phyloP scores from a whole-genome alignment of 1,139 yeast genomes.

The Diutina pseudorugosa region DNA sequence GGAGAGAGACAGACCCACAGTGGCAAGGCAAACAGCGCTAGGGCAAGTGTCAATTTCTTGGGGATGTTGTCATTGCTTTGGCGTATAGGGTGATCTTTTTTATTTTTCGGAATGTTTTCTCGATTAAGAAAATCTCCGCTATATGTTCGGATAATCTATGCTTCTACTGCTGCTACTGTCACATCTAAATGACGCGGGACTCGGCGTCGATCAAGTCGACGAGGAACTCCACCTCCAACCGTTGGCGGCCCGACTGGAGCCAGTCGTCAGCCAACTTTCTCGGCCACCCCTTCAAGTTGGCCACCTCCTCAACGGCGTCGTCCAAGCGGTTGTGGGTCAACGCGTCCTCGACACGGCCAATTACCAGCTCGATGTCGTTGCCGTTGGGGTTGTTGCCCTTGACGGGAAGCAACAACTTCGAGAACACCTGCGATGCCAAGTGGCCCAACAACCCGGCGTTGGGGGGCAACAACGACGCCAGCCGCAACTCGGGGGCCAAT shows the following conservation, averaged over 20 bases:
- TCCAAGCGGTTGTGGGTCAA: slow-evolving; percentile 70
- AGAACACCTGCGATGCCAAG: slow-evolving; percentile 64
- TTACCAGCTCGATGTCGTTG: slow-evolving; percentile 75
- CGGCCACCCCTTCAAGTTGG: slow-evolving; percentile 87
- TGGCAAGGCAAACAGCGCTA: no score
- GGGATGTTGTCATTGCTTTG: no score
- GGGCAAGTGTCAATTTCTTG: no score
- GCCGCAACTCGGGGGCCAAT: slow-evolving; percentile 76
- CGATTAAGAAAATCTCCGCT: no score
- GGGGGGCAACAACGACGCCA: slow-evolving; percentile 82
- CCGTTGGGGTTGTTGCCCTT: slow-evolving; percentile 52
- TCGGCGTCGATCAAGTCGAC: slow-evolving; percentile 34
- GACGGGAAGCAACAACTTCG: slow-evolving; percentile 57
- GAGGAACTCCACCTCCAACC: slow-evolving; percentile 78
- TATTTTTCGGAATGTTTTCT: no score
- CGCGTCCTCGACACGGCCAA: slow-evolving; percentile 74
- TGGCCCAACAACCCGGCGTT: slow-evolving; percentile 95
- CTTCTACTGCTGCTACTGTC: no score
- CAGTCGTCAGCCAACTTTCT: slow-evolving; percentile 84
- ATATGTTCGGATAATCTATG: not conserved
- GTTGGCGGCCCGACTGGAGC: slow-evolving; percentile 79
- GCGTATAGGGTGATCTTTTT: no score
- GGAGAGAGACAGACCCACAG: no score
- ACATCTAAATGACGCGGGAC: not conserved
- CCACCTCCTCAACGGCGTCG: slow-evolving; percentile 86